Percentiles rank a stretch among this genome's conserved stretches.
Evolutionary conservation across 495 filamentous ascomycete species (phyloP).

Genomic region (Rostrohypoxylon terebratum): DNA sequence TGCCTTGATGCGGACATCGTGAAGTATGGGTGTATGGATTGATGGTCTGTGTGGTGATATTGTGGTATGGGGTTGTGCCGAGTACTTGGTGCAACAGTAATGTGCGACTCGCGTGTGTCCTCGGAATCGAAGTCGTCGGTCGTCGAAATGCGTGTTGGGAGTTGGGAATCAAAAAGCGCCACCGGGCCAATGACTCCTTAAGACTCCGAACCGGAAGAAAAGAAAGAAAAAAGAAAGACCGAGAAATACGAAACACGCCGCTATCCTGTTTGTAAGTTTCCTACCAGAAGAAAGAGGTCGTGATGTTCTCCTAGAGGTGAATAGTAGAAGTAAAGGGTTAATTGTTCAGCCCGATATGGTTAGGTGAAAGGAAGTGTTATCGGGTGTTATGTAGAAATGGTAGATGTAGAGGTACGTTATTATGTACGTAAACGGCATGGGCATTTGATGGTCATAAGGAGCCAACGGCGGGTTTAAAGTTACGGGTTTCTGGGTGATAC

Average conservation of each 20-base stretch:
- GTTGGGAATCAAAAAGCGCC: conserved; percentile 28
- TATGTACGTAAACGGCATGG: conserved; percentile 12
- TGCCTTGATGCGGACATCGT: conserved; percentile 45
- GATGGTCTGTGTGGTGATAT: not conserved
- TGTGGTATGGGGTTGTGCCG: conserved; percentile 3
- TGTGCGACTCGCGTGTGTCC: conserved; percentile 31
- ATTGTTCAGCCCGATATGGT: conserved; percentile 35
- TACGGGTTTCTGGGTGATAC: conserved; percentile 21
- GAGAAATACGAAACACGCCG: conserved; percentile 9
- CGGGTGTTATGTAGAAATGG: not conserved
- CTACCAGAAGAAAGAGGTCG: conserved; percentile 2
- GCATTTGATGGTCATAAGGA: too few species aligned
- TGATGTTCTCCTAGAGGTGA: conserved; percentile 3
- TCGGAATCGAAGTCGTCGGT: conserved; percentile 11
- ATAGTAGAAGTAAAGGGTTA: not conserved
- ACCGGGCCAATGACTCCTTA: conserved; percentile 26
- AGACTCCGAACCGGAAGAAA: conserved; percentile 10
- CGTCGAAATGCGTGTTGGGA: conserved; percentile 17
- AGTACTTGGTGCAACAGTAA: conserved; percentile 14
- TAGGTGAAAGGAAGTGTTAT: conserved; percentile 26
- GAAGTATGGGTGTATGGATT: conserved; percentile 3
- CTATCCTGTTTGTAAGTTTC: not conserved
- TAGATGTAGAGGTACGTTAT: not conserved
- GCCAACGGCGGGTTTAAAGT: too few species aligned
- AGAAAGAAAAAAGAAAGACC: conserved; percentile 19